Conservation (phyloP, 1,139 yeast genomes). For the Debaryomyces udenii region DNA sequence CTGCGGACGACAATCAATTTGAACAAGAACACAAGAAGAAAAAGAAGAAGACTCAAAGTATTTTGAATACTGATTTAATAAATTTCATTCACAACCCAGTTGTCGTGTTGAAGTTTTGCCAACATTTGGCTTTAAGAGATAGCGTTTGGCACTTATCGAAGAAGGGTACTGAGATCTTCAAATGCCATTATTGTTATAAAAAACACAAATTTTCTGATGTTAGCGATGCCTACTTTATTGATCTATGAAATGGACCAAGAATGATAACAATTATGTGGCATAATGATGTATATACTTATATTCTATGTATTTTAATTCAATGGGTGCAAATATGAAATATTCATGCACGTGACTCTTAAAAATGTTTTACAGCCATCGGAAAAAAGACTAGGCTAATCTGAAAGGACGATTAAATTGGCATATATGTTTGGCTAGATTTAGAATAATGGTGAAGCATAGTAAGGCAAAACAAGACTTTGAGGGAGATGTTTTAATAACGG, state of each 20-base stretch:
- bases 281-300: background rate
- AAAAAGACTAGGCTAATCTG: background rate
- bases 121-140: constrained; percentile 48
- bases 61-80: constrained; percentile 5
- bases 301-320: background rate
- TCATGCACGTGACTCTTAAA: constrained; percentile 3
- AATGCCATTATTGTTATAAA: constrained; percentile 54
- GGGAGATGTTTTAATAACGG: constrained; percentile 12
- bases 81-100: constrained; percentile 35
- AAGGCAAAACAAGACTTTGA: constrained; percentile 10
- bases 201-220: constrained; percentile 47
- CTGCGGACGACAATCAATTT: constrained; percentile 19
- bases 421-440: no score
- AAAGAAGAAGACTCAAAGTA: constrained; percentile 24
- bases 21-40: constrained; percentile 21
- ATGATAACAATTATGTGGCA: background rate
- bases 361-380: constrained; percentile 6
- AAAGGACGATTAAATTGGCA: no score
- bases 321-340: background rate
- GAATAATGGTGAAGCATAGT: constrained; percentile 13
- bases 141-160: constrained; percentile 51
- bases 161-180: constrained; percentile 45
- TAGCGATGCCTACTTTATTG: constrained; percentile 48
- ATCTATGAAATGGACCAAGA: constrained; percentile 23
- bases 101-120: constrained; percentile 47